These are phyloP conservation scores for Clonostachys rhizophaga DNA, from an alignment of 2,329 filamentous ascomycete species.

Conservation along the genomic window DNA sequence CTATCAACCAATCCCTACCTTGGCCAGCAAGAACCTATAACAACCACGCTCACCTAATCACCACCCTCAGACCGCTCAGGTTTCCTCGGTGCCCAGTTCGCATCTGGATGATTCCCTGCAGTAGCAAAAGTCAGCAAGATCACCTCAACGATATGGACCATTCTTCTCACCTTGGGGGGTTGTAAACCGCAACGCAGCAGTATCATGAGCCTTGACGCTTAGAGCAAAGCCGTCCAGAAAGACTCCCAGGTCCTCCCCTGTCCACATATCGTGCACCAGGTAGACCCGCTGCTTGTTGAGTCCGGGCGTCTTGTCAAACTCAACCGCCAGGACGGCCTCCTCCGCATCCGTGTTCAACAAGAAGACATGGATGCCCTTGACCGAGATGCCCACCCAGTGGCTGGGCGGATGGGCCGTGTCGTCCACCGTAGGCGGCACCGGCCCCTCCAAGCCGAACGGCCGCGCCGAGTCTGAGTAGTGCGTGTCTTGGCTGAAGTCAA, in stretches of 20 bases:
- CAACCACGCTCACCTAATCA: neutral
- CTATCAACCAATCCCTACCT: too few relatives aligned
- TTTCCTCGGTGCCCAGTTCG: neutral
- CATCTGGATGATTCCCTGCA: too few relatives aligned
- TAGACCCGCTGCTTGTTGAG: constrained; percentile 21
- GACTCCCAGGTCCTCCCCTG: constrained; percentile 27
- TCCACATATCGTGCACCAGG: constrained; percentile 38
- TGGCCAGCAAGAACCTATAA: too few relatives aligned
- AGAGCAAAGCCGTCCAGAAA: constrained; percentile 15
- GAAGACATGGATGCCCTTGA: constrained; percentile 33
- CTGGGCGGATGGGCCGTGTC: constrained; percentile 39
- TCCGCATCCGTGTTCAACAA: constrained; percentile 32
- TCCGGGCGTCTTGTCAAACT: constrained; percentile 33
- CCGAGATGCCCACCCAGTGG: constrained; percentile 37
- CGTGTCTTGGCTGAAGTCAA: constrained; percentile 38
- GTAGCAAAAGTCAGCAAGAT: too few relatives aligned
- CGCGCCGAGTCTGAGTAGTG: constrained; percentile 28
- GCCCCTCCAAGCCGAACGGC: constrained; percentile 37
- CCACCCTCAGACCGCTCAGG: neutral
- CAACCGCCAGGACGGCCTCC: constrained; percentile 21
- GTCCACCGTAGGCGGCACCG: constrained; percentile 39
- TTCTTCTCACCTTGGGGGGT: neutral
- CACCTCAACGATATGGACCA: too few relatives aligned
- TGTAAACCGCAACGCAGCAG: constrained; percentile 11
- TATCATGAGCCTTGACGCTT: constrained; percentile 23